Percentiles rank a stretch among this genome's conserved stretches.
phyloP scores from a whole-genome alignment of 108 stramenopile species.

The Nitzschia putrida region DNA sequence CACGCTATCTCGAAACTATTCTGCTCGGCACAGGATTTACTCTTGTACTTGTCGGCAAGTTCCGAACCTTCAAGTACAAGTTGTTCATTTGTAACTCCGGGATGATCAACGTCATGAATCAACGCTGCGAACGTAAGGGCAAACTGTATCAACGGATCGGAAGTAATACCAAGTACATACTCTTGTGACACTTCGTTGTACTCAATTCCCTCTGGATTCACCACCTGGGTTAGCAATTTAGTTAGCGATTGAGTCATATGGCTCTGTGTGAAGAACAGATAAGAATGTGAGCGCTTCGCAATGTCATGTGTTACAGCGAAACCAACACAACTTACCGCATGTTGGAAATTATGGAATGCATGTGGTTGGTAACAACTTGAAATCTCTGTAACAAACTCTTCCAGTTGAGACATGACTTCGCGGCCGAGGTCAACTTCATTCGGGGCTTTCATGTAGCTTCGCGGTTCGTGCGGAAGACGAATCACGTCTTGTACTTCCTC shows the following conservation, averaged over 20 bases:
- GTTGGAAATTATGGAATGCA: constrained; percentile 21
- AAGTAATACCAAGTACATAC: neutral
- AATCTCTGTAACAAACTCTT: constrained; percentile 16
- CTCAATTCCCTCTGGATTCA: neutral
- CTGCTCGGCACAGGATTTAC: constrained; percentile 44
- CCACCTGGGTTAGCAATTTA: neutral
- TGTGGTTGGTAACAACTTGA: constrained; percentile 1
- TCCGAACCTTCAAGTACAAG: constrained; percentile 44
- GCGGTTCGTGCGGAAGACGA: constrained; percentile 1
- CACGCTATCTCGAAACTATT: constrained; percentile 44
- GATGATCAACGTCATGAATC: constrained; percentile 32
- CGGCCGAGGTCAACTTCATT: neutral
- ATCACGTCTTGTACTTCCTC: constrained; percentile 19
- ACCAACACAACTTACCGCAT: neutral
- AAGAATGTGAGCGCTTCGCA: too few relatives aligned
- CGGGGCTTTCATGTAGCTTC: neutral
- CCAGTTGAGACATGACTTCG: constrained; percentile 6
- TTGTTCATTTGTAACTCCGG: constrained; percentile 40
- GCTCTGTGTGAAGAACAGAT: neutral
- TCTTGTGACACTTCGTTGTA: neutral
- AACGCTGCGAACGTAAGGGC: constrained; percentile 8
- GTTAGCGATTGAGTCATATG: neutral
- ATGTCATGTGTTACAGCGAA: too few relatives aligned
- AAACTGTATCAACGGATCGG: constrained; percentile 11
- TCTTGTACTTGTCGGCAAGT: constrained; percentile 44